Base-by-base conservation (phyloP, 2,329 filamentous ascomycete species). In the Venturia asperata region DNA sequence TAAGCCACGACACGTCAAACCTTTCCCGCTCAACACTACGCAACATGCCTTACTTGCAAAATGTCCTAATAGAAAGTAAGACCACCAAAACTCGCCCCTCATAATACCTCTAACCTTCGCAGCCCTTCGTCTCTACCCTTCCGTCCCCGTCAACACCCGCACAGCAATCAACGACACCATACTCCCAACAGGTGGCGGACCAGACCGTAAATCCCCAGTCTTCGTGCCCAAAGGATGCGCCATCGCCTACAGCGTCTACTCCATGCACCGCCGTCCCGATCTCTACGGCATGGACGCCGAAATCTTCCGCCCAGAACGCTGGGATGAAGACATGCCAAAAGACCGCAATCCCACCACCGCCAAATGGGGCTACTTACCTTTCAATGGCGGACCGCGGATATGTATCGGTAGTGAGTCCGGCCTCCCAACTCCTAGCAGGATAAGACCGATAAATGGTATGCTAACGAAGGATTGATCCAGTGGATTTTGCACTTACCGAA, bases 1-100 rank as follows among this genome's bases (percentile, higher is more conserved):
- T 72, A 76, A 27, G 70, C 74, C 68, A 81, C 9, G 70, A 72
- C 5, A 74, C 72, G 0, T 66, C 73, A n/a, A 72, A 74, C 65
- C 85, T 85, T 2, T 78, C 77, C 0, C 87, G 83, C 74, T 82
- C 86, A 68, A 77, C 84, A 65, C 81, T 96, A 66, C 96, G 95
- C 80, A 83, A 82, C 69, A 96, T 96, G 91, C 87, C 88, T 70
- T 96, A 93, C 74, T 83, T 94, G n/a, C 83, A 83, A 71, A 82
- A 79, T 72, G 79, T 84, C 11, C 68, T 87, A 62, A 86, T 85
- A 67, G 84, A 86, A 72, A 80, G 83, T 84, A 74, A 70, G 73
- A 71, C 47, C 61, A 3, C 17, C 17, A 2, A 58, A 37, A 58
- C 10, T 24, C 49, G 13, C 27, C 10, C n/a, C 30, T 15, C 1